Evolutionary conservation across 257 asterid species (phyloP).

Genomic region (Forsythia suspensa): DNA sequence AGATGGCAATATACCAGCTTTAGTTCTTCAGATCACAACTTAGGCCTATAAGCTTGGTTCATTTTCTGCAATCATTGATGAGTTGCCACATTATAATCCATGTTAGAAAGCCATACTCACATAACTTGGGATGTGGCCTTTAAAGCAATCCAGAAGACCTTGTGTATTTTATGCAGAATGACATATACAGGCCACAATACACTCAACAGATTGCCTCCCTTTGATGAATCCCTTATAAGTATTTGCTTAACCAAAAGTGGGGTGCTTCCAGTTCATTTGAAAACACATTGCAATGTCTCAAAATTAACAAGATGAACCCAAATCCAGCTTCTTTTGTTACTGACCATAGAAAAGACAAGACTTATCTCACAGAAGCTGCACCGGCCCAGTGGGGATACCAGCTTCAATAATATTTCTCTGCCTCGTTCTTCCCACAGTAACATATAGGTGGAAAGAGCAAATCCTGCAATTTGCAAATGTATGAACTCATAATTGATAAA

Average conservation of each 20-base stretch:
- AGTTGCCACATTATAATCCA: neutral
- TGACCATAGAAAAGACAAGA: slow-evolving; percentile 22
- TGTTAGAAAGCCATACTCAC: neutral
- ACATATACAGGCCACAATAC: neutral
- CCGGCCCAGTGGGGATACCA: slow-evolving; percentile 17
- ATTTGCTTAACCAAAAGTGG: neutral
- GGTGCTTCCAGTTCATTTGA: neutral
- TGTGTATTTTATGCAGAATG: neutral
- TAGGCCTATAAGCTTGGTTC: neutral
- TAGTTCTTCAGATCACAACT: neutral
- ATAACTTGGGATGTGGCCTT: neutral
- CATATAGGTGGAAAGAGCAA: slow-evolving; percentile 24
- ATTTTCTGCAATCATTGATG: neutral
- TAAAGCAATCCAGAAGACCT: neutral
- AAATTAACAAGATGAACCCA: slow-evolving; percentile 29
- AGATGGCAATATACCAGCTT: neutral
- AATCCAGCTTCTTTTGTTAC: slow-evolving; percentile 22
- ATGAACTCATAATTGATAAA: slow-evolving; percentile 14
- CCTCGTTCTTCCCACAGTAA: slow-evolving; percentile 21
- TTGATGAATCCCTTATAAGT: neutral
- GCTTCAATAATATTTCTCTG: slow-evolving; percentile 20
- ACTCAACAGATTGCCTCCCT: neutral
- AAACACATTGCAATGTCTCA: slow-evolving; percentile 19
- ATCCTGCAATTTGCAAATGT: slow-evolving; percentile 35
- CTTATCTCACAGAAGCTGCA: slow-evolving; percentile 20